Evolutionary conservation across 2,329 filamentous ascomycete genomes (phyloP).

Genomic region (Zarea fungicola): DNA sequence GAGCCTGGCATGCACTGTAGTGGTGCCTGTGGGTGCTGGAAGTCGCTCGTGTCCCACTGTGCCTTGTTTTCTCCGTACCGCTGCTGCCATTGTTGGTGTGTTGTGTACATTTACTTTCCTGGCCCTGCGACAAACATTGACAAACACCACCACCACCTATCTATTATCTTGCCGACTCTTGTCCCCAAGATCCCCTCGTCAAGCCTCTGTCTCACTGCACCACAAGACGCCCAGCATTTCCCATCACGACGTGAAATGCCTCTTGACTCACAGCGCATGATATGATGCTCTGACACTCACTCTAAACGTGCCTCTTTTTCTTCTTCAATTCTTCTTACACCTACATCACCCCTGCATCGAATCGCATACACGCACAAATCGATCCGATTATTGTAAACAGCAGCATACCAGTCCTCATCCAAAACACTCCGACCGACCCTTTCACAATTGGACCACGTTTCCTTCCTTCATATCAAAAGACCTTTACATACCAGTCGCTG

Average conservation of each 20-base stretch:
- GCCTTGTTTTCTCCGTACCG: not conserved
- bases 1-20: not conserved
- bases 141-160: not conserved
- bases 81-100: not conserved
- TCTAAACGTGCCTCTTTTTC: not conserved
- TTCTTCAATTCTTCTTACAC: not conserved
- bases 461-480: not conserved
- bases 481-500: conserved; percentile 3
- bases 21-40: not conserved
- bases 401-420: conserved; percentile 6
- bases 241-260: conserved; percentile 8
- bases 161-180: not conserved
- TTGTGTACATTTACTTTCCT: conserved; percentile 4
- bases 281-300: conserved; percentile 12
- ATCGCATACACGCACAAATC: not conserved
- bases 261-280: conserved; percentile 4
- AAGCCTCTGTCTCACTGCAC: conserved; percentile 3
- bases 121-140: not conserved
- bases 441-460: not conserved
- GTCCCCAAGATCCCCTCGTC: not conserved
- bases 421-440: not conserved
- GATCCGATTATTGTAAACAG: conserved; percentile 9
- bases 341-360: not conserved
- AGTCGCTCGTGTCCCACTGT: not conserved
- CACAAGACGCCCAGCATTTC: conserved; percentile 8